Base-by-base conservation (phyloP, 139 green algal species). In the Chlorella sp. region DNA sequence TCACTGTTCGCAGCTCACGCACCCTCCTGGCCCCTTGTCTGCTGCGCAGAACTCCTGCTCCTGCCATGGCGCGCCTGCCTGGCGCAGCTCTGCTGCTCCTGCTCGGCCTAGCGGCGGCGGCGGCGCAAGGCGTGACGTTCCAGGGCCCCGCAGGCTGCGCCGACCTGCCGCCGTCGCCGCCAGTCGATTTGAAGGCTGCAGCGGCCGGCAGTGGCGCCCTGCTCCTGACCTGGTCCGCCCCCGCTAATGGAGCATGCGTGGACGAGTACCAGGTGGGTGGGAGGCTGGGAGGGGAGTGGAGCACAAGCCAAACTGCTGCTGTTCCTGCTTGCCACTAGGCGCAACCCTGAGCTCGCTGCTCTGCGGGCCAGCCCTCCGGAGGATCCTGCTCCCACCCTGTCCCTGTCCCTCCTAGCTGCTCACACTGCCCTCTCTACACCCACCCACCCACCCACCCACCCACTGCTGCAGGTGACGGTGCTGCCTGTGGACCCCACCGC, bases 201-300 rank as follows among this genome's bases (percentile, higher is more conserved):
- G 16, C 64, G 6, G 51, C 51, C 16, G 58, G 43, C 19, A 38
- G 76, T n/a, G 79, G 79, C 11, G 1, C 7, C 3, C 43, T 84
- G 20, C 24, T 28, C 1, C 65, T 84, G 22, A 77, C 64, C 44
- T 84, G 48, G 48, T 34, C 9, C 43, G 30, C 28, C 32, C 79
- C 79, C 22, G 24, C n/a, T 20, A 84, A 76, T n/a, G 79, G 79
- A 11, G 79, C 40, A 22, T 84, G 79, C 46, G 79, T 84, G 5
- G 41, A 40, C 28, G 56, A 74, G 41, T 83, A 64, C 13, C 60
- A 83, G 30, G 60, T 70, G 20, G 41, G 70, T 34, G n/a, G 16
- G 20, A 16, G 17, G 26, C 26, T 68, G 32, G 22, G 26, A 68
- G 9, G 60, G 30, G 24, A 68, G 26, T 9, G 22, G 56, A 17